Percentiles rank a stretch among this genome's conserved stretches.
phyloP scores from a whole-genome alignment of 345 rosid species.

The Turnera subulata region DNA sequence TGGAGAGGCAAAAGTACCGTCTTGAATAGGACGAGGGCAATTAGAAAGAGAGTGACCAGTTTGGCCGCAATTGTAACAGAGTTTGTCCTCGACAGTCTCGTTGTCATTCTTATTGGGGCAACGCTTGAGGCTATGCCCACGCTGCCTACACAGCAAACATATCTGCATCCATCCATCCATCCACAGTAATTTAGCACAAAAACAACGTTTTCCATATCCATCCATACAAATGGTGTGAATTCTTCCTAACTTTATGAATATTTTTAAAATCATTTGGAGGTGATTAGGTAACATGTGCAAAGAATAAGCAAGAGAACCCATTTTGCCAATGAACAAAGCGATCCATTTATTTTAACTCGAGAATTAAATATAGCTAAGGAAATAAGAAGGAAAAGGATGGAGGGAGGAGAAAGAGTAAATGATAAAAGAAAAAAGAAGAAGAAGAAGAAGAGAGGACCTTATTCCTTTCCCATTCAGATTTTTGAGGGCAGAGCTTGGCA shows the following conservation, averaged over 20 bases:
- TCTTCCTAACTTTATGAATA: too few species aligned
- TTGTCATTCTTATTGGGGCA: constrained; percentile 65
- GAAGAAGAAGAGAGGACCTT: constrained; percentile 44
- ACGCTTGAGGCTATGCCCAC: constrained; percentile 85
- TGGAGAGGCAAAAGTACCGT: constrained; percentile 43
- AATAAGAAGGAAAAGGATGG: background rate
- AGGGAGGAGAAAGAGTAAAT: background rate
- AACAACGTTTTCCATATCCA: too few species aligned
- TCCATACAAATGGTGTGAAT: too few species aligned
- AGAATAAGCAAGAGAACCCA: too few species aligned
- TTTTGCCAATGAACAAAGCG: too few species aligned
- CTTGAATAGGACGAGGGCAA: constrained; percentile 70
- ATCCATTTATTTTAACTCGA: too few species aligned
- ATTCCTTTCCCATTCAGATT: constrained; percentile 82
- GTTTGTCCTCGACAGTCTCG: constrained; percentile 46
- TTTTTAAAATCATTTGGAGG: too few species aligned
- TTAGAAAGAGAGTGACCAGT: constrained; percentile 72
- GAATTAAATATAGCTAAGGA: too few species aligned
- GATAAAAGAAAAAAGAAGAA: background rate
- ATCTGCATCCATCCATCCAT: too few species aligned
- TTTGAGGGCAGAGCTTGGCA: constrained; percentile 78
- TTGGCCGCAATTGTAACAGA: constrained; percentile 87
- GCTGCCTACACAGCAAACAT: constrained; percentile 72
- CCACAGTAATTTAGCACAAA: too few species aligned
- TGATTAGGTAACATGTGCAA: too few species aligned